phyloP scores from a whole-genome alignment of 2,329 filamentous ascomycete species.

The Botrytis elliptica region DNA sequence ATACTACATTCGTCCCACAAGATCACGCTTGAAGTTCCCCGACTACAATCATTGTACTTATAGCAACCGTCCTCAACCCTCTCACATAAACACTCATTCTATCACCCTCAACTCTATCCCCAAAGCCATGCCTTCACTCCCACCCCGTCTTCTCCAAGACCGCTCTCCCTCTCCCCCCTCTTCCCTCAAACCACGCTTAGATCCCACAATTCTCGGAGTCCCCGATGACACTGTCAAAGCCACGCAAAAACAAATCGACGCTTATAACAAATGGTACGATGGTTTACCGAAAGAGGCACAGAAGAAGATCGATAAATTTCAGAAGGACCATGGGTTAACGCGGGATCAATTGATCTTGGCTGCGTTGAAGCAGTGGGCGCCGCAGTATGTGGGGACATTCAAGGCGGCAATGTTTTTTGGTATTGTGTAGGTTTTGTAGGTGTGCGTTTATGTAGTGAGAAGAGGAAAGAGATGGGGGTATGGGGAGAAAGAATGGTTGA shows the following conservation, averaged over 20 bases:
- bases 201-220: too few species aligned
- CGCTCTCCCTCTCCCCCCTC: neutral
- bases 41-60: too few species aligned
- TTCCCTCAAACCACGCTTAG: neutral
- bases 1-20: neutral
- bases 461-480: neutral
- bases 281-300: neutral
- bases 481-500: neutral
- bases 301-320: neutral
- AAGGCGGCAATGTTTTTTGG: conserved; percentile 7
- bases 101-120: neutral
- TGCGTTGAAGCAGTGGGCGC: neutral
- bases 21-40: neutral
- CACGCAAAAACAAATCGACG: neutral
- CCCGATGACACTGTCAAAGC: too few species aligned
- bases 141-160: neutral
- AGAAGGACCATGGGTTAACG: neutral
- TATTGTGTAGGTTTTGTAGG: neutral
- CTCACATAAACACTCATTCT: too few species aligned
- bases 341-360: neutral
- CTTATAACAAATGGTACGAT: neutral
- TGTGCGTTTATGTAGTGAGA: neutral
- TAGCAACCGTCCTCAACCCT: neutral
- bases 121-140: neutral
- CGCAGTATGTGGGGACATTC: neutral